Evolutionary conservation across 305 asterid genomes (phyloP).

Genomic region (Solanum hybrid): DNA sequence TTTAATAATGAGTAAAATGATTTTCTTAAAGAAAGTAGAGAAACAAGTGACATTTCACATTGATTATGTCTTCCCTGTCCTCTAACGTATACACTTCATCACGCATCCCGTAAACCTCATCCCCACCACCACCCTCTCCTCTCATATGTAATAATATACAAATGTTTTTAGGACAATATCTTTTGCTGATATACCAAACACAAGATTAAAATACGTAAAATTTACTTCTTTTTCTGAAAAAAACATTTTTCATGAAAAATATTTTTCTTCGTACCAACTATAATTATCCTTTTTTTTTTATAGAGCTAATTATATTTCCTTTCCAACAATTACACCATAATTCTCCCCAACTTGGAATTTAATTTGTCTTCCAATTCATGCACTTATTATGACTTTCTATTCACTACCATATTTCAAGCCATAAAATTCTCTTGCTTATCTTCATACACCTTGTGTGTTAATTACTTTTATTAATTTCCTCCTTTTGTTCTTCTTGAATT

Average conservation of each 20-base stretch:
- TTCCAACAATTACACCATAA: neutral
- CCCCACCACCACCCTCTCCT: neutral
- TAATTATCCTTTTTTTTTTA: neutral
- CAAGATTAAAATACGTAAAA: too few relatives aligned
- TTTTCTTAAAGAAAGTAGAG: neutral
- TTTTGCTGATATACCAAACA: too few relatives aligned
- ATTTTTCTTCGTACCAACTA: neutral
- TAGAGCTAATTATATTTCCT: neutral
- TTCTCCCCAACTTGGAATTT: neutral
- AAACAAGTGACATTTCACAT: neutral
- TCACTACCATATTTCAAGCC: neutral
- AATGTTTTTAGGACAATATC: too few relatives aligned
- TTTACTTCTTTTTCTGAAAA: too few relatives aligned
- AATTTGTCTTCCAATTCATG: neutral
- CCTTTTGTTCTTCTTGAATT: too few relatives aligned
- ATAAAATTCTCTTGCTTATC: neutral
- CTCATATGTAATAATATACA: neutral
- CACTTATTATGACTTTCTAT: neutral
- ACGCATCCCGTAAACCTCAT: neutral
- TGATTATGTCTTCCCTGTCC: neutral
- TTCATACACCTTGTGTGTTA: neutral
- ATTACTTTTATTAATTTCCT: too few relatives aligned
- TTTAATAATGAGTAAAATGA: too few relatives aligned
- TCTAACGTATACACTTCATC: neutral
- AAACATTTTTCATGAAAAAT: too few relatives aligned